Base-by-base conservation (phyloP, 2,329 filamentous ascomycete species). In the Fusarium decemcellulare region DNA sequence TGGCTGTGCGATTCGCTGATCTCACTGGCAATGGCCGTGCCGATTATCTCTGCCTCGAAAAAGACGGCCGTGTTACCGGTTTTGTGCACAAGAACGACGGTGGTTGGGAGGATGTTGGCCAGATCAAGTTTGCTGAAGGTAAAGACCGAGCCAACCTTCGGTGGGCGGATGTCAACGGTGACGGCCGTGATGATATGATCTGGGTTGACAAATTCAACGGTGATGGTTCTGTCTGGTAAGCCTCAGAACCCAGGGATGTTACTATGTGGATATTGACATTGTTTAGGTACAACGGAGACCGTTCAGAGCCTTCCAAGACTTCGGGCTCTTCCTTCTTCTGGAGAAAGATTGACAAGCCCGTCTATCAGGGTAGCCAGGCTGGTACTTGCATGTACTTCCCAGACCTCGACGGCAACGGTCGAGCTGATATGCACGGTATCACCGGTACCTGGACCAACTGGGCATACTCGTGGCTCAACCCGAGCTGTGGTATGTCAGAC, bases 101-200 rank as follows among this genome's bases (percentile, higher is more conserved):
- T n/a, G 16, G 15, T 59, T 74, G 51, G 63, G 62, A 46, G 42
- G 27, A 66, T 51, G 64, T 71, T 15, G 67, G n/a, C 10, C 36
- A 53, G 50, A 29, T 53, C 36, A 53, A n/a, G 27, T 66, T 65
- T 54, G 50, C 67, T 8, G 73, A 74, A 18, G 72, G 61, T 37
- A 70, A 68, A 14, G 79, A 81, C 47, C 75, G 79, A 0, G 78
- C 80, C n/a, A 78, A 81, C 59, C 47, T 78, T 8, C 74, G 75
- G 5, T 82, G 67, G 44, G 79, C 76, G 3, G 81, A 82, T 65
- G 76, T 81, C 42, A 78, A 81, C 54, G 77, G 79, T n/a, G 78
- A 81, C 40, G 77, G 77, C 11, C 59, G 48, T 4, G 76, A 72
- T 23, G 80, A 82, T 64, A 63, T 80, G 30, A 61, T 80, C 18